Evolutionary conservation across 2,329 filamentous ascomycete species (phyloP).

Genomic region (Hypoxylon sp.): DNA sequence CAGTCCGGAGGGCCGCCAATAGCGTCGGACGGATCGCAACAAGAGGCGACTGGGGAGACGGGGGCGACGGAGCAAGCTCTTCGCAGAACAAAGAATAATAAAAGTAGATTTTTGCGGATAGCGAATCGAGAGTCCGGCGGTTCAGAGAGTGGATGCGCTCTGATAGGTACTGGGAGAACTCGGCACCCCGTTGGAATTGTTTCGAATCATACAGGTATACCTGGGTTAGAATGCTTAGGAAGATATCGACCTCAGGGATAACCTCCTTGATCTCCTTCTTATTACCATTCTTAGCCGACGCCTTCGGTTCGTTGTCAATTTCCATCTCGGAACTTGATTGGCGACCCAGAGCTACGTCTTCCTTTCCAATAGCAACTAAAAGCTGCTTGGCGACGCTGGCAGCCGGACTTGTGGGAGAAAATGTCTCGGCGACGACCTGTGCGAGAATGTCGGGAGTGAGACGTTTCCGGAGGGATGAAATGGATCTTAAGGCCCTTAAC

Average conservation of each 20-base stretch:
- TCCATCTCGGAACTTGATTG: constrained; percentile 76
- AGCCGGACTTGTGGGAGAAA: constrained; percentile 70
- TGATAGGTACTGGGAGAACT: constrained; percentile 86
- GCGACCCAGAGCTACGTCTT: constrained; percentile 71
- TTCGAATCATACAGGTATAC: constrained; percentile 90
- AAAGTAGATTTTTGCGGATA: constrained; percentile 96
- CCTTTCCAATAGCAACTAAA: constrained; percentile 75
- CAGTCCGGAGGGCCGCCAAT: constrained; percentile 88
- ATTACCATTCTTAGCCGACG: constrained; percentile 61
- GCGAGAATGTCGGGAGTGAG: constrained; percentile 84
- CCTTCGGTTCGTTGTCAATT: constrained; percentile 71
- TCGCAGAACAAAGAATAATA: constrained; percentile 98
- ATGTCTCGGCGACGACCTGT: constrained; percentile 84
- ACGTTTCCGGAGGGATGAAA: constrained; percentile 94
- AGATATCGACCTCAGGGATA: constrained; percentile 88
- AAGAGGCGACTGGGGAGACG: constrained; percentile 87
- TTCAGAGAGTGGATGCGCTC: constrained; percentile 90
- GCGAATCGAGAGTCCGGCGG: constrained; percentile 90
- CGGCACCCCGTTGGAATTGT: constrained; percentile 80
- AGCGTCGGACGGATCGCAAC: constrained; percentile 88
- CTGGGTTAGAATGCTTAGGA: constrained; percentile 86
- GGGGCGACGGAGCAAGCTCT: constrained; percentile 86
- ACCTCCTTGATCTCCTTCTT: constrained; percentile 80
- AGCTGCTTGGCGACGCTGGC: constrained; percentile 76
- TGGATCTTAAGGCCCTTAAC: constrained; percentile 91